phyloP scores from a whole-genome alignment of 176 grass and related monocot genomes.

The Cocos nucifera region DNA sequence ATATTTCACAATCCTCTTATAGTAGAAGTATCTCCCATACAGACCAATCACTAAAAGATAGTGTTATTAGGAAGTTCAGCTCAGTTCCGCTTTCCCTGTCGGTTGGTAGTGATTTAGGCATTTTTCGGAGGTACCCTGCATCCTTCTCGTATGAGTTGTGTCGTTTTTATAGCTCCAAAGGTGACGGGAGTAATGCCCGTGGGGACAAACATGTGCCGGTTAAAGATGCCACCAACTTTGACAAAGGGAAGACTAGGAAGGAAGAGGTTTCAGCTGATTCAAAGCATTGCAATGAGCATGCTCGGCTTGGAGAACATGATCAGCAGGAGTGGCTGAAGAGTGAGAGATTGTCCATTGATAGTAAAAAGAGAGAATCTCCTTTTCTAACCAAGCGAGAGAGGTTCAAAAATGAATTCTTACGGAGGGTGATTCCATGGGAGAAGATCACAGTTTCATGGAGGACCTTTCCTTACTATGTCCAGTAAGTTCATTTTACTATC shows the following conservation, averaged over 20 bases:
- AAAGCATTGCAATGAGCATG: constrained; percentile 56
- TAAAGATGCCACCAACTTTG: constrained; percentile 23
- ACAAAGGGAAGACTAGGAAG: constrained; percentile 18
- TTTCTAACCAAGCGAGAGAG: constrained; percentile 69
- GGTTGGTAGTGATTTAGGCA: constrained; percentile 1
- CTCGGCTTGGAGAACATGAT: constrained; percentile 78
- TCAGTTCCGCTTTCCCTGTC: constrained; percentile 2
- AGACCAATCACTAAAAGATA: constrained; percentile 4
- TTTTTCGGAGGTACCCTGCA: not conserved
- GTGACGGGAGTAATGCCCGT: constrained; percentile 49
- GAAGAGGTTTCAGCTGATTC: constrained; percentile 10
- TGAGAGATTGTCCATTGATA: constrained; percentile 61
- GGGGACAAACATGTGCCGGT: constrained; percentile 35
- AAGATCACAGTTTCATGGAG: constrained; percentile 70
- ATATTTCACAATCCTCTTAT: constrained; percentile 3
- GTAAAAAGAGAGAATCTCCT: constrained; percentile 53
- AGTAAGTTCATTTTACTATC: constrained; percentile 29
- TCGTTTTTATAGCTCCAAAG: constrained; percentile 78
- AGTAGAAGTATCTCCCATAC: not conserved
- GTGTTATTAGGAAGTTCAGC: constrained; percentile 13
- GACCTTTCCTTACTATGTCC: constrained; percentile 81
- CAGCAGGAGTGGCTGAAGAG: constrained; percentile 85
- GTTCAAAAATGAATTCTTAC: constrained; percentile 80
- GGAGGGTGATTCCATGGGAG: constrained; percentile 75
- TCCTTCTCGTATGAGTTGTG: constrained; percentile 1